A percentile compares a stretch with the other conserved stretches of the same genome.
Evolutionary conservation across 805 yeast genomes (phyloP).

Genomic region (Teunomyces kruisii): DNA sequence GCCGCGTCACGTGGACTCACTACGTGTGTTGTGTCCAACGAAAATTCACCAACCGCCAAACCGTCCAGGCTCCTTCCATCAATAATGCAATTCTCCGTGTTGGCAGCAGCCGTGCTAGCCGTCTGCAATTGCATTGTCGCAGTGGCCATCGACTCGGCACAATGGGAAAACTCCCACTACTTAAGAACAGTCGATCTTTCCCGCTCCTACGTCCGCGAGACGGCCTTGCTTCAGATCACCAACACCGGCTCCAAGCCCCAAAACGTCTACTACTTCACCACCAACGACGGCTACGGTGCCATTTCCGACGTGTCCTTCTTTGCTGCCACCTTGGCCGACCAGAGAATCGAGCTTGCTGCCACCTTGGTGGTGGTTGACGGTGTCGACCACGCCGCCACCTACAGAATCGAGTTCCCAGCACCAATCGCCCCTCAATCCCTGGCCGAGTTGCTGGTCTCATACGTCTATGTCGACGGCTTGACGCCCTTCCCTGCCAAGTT

Average conservation of each 20-base stretch:
- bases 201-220: constrained; percentile 65
- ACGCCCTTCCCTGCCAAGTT: constrained; percentile 66
- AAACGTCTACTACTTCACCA: constrained; percentile 54
- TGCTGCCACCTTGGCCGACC: constrained; percentile 35
- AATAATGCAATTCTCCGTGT: constrained; percentile 5
- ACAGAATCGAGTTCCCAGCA: constrained; percentile 53
- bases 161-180: constrained; percentile 60
- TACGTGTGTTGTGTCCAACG: constrained; percentile 1
- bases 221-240: constrained; percentile 50
- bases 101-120: constrained; percentile 3
- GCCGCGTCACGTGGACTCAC: not conserved
- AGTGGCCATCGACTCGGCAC: not conserved
- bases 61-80: not conserved
- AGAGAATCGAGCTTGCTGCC: constrained; percentile 23
- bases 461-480: constrained; percentile 47
- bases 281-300: constrained; percentile 50
- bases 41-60: not conserved
- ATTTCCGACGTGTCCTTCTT: constrained; percentile 42
- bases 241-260: constrained; percentile 60
- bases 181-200: constrained; percentile 62
- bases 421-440: constrained; percentile 67
- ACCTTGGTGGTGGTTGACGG: constrained; percentile 15
- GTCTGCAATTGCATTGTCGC: constrained; percentile 4
- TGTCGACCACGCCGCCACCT: constrained; percentile 16
- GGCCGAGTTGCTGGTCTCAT: constrained; percentile 47